Percentiles rank a stretch among this genome's conserved stretches.
These are phyloP conservation scores for Acmispon strigosus DNA, from an alignment of 306 rosid genomes.

Conservation along the genomic window DNA sequence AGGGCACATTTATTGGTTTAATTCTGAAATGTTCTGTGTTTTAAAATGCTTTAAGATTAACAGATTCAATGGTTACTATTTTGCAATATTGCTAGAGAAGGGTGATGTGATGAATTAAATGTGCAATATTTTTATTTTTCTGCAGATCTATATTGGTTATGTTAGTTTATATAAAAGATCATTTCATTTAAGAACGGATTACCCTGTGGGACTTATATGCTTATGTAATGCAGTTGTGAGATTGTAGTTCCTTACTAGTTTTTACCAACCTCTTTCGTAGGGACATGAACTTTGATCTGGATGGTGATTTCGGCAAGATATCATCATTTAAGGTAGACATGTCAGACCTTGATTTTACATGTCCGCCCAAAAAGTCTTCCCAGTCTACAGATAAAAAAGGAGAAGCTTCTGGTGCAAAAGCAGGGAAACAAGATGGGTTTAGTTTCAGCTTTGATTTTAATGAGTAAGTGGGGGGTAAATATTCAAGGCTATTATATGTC, in stretches of 20 bases:
- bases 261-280: slow-evolving; percentile 32
- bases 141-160: background rate
- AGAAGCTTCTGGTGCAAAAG: slow-evolving; percentile 49
- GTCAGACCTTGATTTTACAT: slow-evolving; percentile 77
- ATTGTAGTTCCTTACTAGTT: slow-evolving; percentile 23
- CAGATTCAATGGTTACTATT: background rate
- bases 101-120: slow-evolving; percentile 9
- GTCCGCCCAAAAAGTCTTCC: slow-evolving; percentile 42
- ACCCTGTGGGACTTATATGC: slow-evolving; percentile 8
- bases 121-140: slow-evolving; percentile 4
- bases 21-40: slow-evolving; percentile 7
- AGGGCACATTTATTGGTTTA: slow-evolving; percentile 3
- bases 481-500: slow-evolving; percentile 7
- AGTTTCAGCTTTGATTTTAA: slow-evolving; percentile 75
- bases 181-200: background rate
- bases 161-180: background rate
- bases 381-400: slow-evolving; percentile 46
- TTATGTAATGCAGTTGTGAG: slow-evolving; percentile 1
- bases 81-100: slow-evolving; percentile 14
- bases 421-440: slow-evolving; percentile 44
- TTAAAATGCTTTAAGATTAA: background rate
- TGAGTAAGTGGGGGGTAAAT: slow-evolving; percentile 49
- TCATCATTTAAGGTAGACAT: slow-evolving; percentile 84
- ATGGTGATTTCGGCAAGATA: slow-evolving; percentile 63
- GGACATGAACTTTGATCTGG: slow-evolving; percentile 85